Base-by-base conservation (phyloP, 257 asterid species). In the Plantago major region DNA sequence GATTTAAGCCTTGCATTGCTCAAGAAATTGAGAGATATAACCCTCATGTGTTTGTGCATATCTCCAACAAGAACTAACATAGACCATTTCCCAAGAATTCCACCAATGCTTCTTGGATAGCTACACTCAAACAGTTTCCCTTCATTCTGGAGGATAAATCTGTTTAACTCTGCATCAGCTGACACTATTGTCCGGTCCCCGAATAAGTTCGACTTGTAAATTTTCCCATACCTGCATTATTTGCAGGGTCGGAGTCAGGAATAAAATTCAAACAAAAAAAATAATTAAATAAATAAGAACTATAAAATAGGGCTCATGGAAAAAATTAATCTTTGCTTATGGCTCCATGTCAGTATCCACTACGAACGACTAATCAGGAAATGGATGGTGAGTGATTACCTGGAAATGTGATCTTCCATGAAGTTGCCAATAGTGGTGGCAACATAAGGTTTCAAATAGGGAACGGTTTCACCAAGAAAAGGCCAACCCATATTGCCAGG, bases 401-500 rank as follows among this genome's bases (percentile, higher is more conserved):
- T 88, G 71, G 94, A 76, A 47, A 91, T 86, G 78, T 88, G 95
- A 46, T 82, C 75, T 46, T 91, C 94, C 98, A 91, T 91, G 92
- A 76, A 91, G 6, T 81, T 57, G 18, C 96, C 98, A 0, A 81
- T 60, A 0, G 94, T 78, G 42, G 85, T 78, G 52, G 96, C 96
- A 10, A 84, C 72, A 54, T 84, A 84, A 3, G 98, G 98, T 69
- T 74, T 84, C 76, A 91, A 70, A 64, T 91, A 91, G 33, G 75
- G 81, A 33, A 88, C 70, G 28, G 94, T 91, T 71, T 88, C 96
- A 12, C 98, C 98, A 59, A 91, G 76, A 42, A 91, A 85, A 69
- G 98, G 96, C 98, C 94, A 91, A 3, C 96, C 98, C 95, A 81
- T 84, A 75, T 58, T 84, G 14, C 98, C 98, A 22, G 94, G 96